Evolutionary conservation across 2,329 filamentous ascomycete genomes (phyloP), one percentile per base, ranked within the genome.

Genomic region (Penicillium sp.): DNA sequence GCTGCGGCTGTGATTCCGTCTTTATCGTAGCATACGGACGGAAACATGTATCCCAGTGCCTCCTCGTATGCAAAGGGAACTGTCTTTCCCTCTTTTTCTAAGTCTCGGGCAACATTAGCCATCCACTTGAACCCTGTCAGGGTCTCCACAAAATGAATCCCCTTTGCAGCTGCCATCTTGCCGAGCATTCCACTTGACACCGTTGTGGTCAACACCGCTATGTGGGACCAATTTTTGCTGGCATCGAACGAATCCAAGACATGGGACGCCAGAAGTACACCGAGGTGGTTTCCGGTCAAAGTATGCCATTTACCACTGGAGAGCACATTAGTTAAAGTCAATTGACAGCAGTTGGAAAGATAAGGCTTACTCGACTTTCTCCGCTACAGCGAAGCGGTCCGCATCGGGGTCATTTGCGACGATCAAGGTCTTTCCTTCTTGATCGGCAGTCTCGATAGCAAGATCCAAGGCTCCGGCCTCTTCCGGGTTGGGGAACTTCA

Each of bases 61-160:
- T 87, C 85, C 68, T 87, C 85, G 60, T 83, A 87, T 1, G 83
- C 84, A 63, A 81, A 86, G 0, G 78, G 72, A 1, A 82, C 78
- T 23, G 78, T 72, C 60, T 80, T 81, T 25, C 80, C 82, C 52
- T 73, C 64, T 3, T 67, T 62, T 52, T 79, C 73, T 2, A 86
- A 75, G n/a, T 79, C 72, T 18, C 79, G 77, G 2, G 83, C 82
- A 44, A 81, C 76, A 58, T 86, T 86, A 3, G 83, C 85, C 58
- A 87, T 79, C 85, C 85, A 87, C 67, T 87, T 87, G 73, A 87
- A 87, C 1, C 85, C 85, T 0, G 85, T 87, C 31, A 87, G 70
- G 0, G 85, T 86, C 63, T 87, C 84, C 55, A 78, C 75, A 64
- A 82, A 85, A 48, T 79, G 72, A 58, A 86, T 82, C 2, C 80